Evolutionary conservation across 2,329 filamentous ascomycete genomes (phyloP).

Genomic region (Aspergillus bombycis): DNA sequence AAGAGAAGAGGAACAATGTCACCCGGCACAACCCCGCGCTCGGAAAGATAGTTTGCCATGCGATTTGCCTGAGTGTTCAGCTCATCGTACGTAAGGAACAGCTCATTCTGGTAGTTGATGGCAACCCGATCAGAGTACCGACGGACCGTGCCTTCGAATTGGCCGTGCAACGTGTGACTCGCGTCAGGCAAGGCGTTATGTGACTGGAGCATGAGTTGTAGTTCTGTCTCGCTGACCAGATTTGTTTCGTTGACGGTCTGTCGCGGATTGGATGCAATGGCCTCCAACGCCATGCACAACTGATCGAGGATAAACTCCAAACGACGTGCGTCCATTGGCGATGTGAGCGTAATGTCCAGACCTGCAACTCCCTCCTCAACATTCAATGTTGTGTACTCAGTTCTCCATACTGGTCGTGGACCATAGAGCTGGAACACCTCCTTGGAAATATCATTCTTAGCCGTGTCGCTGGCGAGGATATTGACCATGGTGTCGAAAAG

Average conservation of each 20-base stretch:
- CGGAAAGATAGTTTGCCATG: background rate
- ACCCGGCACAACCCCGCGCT: background rate
- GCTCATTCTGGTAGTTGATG: background rate
- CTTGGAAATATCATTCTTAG: background rate
- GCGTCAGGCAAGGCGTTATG: background rate
- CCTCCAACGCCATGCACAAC: background rate
- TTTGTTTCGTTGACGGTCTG: background rate
- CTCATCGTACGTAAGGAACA: background rate
- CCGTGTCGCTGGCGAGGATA: background rate
- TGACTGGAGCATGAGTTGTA: background rate
- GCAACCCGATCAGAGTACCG: background rate
- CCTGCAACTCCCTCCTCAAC: background rate
- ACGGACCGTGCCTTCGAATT: background rate
- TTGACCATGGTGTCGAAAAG: slow-evolving; percentile 13
- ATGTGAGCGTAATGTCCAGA: background rate
- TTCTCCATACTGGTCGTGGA: slow-evolving; percentile 1
- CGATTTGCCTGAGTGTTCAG: background rate
- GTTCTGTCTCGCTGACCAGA: background rate
- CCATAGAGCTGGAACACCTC: slow-evolving; percentile 9
- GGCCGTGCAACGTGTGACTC: background rate
- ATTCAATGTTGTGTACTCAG: slow-evolving; percentile 7
- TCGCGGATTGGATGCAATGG: background rate
- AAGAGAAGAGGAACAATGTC: slow-evolving; percentile 9
- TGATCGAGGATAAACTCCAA: background rate
- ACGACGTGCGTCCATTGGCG: background rate